These are phyloP conservation scores for Pinus albicaulis DNA, from an alignment of 75 land plant genomes.

Conservation along the genomic window DNA sequence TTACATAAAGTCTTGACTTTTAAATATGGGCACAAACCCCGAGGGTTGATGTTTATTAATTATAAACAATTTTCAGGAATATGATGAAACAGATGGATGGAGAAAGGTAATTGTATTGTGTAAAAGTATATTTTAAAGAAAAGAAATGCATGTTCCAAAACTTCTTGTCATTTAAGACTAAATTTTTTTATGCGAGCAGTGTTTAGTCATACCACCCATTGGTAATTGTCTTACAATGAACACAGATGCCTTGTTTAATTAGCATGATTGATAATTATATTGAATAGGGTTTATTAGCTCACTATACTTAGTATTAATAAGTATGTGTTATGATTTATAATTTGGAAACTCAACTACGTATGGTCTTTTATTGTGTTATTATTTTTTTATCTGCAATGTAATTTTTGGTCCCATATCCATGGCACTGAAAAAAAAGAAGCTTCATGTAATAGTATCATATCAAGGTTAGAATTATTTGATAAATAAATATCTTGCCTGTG, in stretches of 20 bases:
- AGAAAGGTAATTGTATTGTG: neutral
- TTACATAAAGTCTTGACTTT: too few relatives aligned
- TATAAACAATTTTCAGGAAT: too few relatives aligned
- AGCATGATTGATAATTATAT: neutral
- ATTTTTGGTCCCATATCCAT: conserved; percentile 95
- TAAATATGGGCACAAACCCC: too few relatives aligned
- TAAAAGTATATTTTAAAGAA: neutral
- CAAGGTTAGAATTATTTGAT: conserved; percentile 71
- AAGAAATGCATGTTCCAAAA: neutral
- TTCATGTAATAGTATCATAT: conserved; percentile 72
- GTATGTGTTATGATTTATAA: neutral
- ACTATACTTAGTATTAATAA: neutral
- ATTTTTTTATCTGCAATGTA: conserved; percentile 41
- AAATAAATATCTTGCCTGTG: conserved; percentile 80
- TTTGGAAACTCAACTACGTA: neutral
- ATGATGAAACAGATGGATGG: neutral
- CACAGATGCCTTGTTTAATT: neutral
- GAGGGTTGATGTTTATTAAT: too few relatives aligned
- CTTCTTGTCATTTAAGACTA: neutral
- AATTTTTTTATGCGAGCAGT: neutral
- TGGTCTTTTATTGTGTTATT: conserved; percentile 2
- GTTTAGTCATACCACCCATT: neutral
- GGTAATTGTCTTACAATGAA: too few relatives aligned
- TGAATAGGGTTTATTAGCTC: neutral
- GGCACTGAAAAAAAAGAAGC: conserved; percentile 77